Base-by-base conservation (phyloP, 257 asterid genomes). In the Ocimum tenuiflorum region DNA sequence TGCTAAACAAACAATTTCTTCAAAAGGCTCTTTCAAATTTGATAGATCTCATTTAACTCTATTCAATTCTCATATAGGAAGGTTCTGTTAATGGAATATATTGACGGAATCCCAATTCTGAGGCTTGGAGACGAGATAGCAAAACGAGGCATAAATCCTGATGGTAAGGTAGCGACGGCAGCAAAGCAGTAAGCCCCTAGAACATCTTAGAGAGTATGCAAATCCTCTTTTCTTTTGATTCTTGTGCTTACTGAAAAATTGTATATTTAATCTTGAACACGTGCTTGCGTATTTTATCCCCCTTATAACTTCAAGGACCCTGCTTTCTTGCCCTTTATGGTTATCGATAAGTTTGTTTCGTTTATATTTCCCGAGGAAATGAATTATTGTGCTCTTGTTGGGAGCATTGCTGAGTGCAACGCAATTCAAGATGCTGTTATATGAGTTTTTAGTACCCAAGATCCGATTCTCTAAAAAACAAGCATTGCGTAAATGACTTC, bases 101-200 rank as follows among this genome's bases (percentile, higher is more conserved):
- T 94, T 61, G 94, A 90, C 62, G 99, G 99, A 67, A 75, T 85
- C 70, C 99, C 99, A 10, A 94, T 94, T 70, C 78, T 88, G 77
- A 90, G 82, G 82, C 90, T 94, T 60, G 99, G 88, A 64, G 96
- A 94, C 67, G 99, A 90, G 83, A 94, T 94, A 52, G 91, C 85
- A 65, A 94, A 85, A 81, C 78, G 99, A 80, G 99, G 99, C 83
- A 77, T 94, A 64, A 81, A 82, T 74, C 99, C 97, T 68, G 81
- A 52, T 80, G 95, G 97, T 77, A 88, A 85, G 85, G 69, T 86
- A 67, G 97, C 99, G 43, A 84, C 87, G 45, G 88, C 87, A 53
- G 96, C 99, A 83, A 94, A 90, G 86, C 86, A 86, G 99, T 94
- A 88, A 94, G 95, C 84, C 68, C 67, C 81, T 83, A 48, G 73